Conservation (phyloP, 2,329 filamentous ascomycete species). For the Aspergillus niger region DNA sequence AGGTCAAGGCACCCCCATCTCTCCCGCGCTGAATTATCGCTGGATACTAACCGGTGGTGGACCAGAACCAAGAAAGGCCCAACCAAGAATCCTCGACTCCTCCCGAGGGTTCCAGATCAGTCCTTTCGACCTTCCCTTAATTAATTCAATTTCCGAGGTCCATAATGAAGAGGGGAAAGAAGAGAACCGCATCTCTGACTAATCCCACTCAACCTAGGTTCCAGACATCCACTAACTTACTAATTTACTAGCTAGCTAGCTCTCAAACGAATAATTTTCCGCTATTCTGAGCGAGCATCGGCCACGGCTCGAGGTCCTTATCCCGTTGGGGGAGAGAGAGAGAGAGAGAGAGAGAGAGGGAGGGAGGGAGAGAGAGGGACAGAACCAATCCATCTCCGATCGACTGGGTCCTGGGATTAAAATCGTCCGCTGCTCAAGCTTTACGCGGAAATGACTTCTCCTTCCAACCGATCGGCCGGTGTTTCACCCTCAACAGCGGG, state of each 20-base stretch:
- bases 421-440: conserved; percentile 1
- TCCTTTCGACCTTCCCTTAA: conserved; percentile 5
- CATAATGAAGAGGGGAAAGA: background rate
- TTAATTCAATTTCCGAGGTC: conserved; percentile 9
- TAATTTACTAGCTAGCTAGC: too few species aligned
- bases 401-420: background rate
- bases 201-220: background rate
- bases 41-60: background rate
- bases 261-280: background rate
- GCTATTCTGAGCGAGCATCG: background rate
- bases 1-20: background rate
- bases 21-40: background rate
- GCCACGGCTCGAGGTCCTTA: background rate
- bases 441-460: conserved; percentile 1
- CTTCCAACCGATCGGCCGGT: conserved; percentile 2
- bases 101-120: conserved; percentile 8
- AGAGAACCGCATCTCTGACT: background rate
- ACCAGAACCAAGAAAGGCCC: background rate
- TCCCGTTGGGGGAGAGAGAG: too few species aligned
- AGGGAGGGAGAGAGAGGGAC: too few species aligned
- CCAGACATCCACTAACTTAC: background rate
- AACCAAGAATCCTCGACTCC: conserved; percentile 4
- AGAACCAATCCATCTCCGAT: background rate
- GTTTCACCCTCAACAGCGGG: conserved; percentile 1
- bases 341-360: too few species aligned